Evolutionary conservation across 176 grass and related monocot species (phyloP), one percentile per base, ranked within the genome.

Genomic region (Secale cereale): DNA sequence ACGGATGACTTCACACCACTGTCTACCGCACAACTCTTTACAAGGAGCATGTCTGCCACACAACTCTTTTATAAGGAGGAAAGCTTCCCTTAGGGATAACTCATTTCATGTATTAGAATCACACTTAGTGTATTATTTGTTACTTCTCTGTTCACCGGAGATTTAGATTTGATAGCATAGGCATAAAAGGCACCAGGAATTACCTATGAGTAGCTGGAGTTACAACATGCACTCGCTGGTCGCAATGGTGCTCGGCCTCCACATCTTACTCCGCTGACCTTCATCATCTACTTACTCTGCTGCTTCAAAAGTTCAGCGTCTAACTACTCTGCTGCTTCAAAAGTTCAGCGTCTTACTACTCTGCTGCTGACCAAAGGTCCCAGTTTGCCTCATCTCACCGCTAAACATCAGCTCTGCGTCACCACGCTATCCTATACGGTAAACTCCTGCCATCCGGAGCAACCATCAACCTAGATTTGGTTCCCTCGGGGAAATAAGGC

Each of bases 181-280:
- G 54, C 54, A 57, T 57, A 57, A 20, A 57, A 57, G 54, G 19
- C 54, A 57, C 20, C 54, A n/a, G 54, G 7, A 57, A 57, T 57
- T 20, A 22, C 7, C 54, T 7, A 57, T 57, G 20, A 57, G 19
- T 57, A 57, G 54, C 7, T 57, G 7, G 19, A 57, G 3, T 9
- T 57, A 22, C 91, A 0, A 95, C 86, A 74, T 57, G 54, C 54
- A 57, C 7, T 57, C 54, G 5, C 7, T 57, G 19, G 54, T 57
- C 20, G 2, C 19, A 57, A 57, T 20, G 20, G 19, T 22, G 19
- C 19, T 22, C 17, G 1, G 0, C 54, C 54, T n/a, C 7, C 54
- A 57, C 54, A 22, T 22, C 54, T 57, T 22, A 22, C 2, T 57
- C 54, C 54, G 7, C 20, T 57, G 3, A 52, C 48, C 48, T 2